Evolutionary conservation across 306 rosid genomes (phyloP), one percentile per base, ranked within the genome.

Genomic region (Castanopsis chinensis): DNA sequence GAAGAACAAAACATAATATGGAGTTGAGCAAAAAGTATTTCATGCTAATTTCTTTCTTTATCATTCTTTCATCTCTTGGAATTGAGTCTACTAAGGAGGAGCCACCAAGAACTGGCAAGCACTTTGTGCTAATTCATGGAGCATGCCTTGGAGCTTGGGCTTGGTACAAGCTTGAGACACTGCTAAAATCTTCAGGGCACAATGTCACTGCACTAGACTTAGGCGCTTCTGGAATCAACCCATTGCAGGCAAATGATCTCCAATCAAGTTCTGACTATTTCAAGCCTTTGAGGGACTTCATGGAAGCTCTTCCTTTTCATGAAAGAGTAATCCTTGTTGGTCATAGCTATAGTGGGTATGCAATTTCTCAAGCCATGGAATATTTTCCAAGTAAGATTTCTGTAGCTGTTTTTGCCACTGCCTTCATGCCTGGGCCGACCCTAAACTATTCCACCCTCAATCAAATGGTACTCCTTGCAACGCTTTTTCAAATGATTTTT

Each of bases 71-170:
- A 14, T 28, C 33, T 8, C 8, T 19, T 11, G 25, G 45, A 55
- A 64, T 6, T 17, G 28, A 2, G 5, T 15, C 57, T 35, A 56
- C 5, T 17, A 21, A 45, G 5, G 30, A 75, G 57, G 30, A 65
- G 64, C 32, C 86, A 23, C 7, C 87, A 28, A 7, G 13, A 12
- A 25, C 41, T 19, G 25, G 21, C 53, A 73, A 77, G 41, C 87
- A 89, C 20, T 82, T 87, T 32, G 85, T 87, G 55, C 79, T 85
- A 4, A 84, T 89, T 13, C 93, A 89, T 25, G 86, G 93, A 6
- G 78, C 89, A 1, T 85, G 92, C 76, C 86, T 80, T n/a, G 89
- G 92, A 2, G 90, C 85, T 27, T 85, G 89, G 90, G 81, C 83
- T 0, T 87, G 92, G 90, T 87, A 81, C 84, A 87, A 86, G 79